Conservation (phyloP, 2,329 filamentous ascomycete species). For the Fusarium hainanense region DNA sequence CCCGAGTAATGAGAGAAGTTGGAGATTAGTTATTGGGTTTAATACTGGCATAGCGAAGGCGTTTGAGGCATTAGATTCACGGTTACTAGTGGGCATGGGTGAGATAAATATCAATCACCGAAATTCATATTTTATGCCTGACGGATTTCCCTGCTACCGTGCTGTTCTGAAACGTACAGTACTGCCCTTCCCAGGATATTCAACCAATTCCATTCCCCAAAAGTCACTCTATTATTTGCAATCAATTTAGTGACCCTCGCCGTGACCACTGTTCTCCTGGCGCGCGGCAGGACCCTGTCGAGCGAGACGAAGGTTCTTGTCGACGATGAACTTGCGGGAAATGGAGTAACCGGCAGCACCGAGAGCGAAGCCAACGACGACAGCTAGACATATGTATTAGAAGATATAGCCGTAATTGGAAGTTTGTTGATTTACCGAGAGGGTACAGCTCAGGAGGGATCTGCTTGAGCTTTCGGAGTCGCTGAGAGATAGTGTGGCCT, state of each 20-base stretch:
- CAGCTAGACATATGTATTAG: slow-evolving; percentile 64
- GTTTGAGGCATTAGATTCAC: slow-evolving; percentile 51
- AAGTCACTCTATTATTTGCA: slow-evolving; percentile 20
- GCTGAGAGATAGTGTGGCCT: slow-evolving; percentile 98
- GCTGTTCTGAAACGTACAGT: slow-evolving; percentile 45
- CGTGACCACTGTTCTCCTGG: slow-evolving; percentile 48
- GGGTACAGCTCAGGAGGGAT: slow-evolving; percentile 95
- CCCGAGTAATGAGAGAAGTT: slow-evolving; percentile 62
- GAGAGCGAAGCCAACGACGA: slow-evolving; percentile 89
- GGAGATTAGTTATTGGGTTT: slow-evolving; percentile 36
- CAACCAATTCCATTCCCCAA: slow-evolving; percentile 33
- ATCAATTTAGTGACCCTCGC: slow-evolving; percentile 49
- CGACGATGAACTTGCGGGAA: slow-evolving; percentile 82
- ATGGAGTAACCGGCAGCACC: slow-evolving; percentile 85
- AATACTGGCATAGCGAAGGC: slow-evolving; percentile 59
- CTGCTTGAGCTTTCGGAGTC: slow-evolving; percentile 87
- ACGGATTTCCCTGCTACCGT: slow-evolving; percentile 41
- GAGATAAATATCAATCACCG: slow-evolving; percentile 43
- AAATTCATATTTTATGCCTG: slow-evolving; percentile 42
- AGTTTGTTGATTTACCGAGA: slow-evolving; percentile 72
- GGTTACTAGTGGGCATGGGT: slow-evolving; percentile 32
- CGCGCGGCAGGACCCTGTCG: slow-evolving; percentile 68
- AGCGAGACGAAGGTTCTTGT: slow-evolving; percentile 91
- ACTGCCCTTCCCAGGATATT: slow-evolving; percentile 30
- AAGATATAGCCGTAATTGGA: slow-evolving; percentile 30